A percentile compares a stretch with the other conserved stretches of the same genome.
These are phyloP conservation scores for Phytophthora chlamydospora DNA, from an alignment of 352 stramenopile genomes.

Conservation along the genomic window DNA sequence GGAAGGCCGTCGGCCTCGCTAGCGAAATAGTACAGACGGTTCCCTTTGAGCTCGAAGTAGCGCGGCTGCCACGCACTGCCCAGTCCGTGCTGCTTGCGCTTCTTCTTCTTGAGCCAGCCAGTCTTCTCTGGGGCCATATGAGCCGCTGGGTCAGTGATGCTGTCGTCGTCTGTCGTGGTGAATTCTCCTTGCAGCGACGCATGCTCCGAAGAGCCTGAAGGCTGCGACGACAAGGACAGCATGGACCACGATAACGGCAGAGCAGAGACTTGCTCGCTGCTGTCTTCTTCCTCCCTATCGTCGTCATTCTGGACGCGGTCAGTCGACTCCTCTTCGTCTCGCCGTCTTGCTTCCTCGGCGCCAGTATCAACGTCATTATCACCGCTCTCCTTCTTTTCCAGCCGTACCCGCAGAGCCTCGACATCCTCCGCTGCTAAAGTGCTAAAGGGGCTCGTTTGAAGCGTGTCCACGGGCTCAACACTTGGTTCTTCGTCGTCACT, in stretches of 20 bases:
- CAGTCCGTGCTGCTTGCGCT: conserved; percentile 75
- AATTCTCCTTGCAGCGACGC: conserved; percentile 33
- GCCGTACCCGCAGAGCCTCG: conserved; percentile 25
- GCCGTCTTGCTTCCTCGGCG: conserved; percentile 2
- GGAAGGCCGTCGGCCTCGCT: conserved; percentile 77
- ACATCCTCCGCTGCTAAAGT: conserved; percentile 34
- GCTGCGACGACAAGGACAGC: conserved; percentile 63
- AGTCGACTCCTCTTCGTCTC: conserved; percentile 16
- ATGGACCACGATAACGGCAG: conserved; percentile 66
- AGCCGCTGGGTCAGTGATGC: conserved; percentile 15
- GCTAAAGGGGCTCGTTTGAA: conserved; percentile 29
- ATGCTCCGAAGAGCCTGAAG: conserved; percentile 37
- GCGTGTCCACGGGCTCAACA: neutral
- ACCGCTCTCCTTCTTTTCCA: conserved; percentile 13
- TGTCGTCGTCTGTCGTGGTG: conserved; percentile 24
- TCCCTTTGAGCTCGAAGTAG: conserved; percentile 86
- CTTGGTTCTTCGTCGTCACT: conserved; percentile 12
- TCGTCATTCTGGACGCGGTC: conserved; percentile 20
- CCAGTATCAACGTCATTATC: neutral
- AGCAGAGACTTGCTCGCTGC: conserved; percentile 39
- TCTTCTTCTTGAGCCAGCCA: conserved; percentile 84
- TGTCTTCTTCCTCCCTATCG: conserved; percentile 36
- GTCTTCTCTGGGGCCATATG: conserved; percentile 61
- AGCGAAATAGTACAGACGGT: conserved; percentile 81
- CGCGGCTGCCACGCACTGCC: conserved; percentile 72